Evolutionary conservation across 306 rosid genomes (phyloP).

Genomic region (Gillenia trifoliata): DNA sequence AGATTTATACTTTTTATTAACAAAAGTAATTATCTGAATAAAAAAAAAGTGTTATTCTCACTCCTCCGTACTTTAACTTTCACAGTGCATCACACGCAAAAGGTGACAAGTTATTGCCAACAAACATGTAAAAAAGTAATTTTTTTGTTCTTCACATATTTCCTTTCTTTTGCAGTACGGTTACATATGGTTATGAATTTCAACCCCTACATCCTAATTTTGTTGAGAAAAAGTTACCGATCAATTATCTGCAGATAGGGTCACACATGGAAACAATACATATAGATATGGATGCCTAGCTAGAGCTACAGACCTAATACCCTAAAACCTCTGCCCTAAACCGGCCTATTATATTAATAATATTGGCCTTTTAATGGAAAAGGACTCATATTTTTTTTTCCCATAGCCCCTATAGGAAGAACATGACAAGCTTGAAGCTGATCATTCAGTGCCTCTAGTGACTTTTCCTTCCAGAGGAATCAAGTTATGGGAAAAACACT

Average conservation of each 20-base stretch:
- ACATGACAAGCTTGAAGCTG: background rate
- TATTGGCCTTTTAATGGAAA: no score
- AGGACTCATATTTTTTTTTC: no score
- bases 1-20: no score
- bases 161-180: background rate
- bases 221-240: background rate
- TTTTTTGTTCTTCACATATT: background rate
- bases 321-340: background rate
- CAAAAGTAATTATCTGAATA: background rate
- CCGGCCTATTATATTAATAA: background rate
- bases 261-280: background rate
- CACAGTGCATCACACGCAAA: background rate
- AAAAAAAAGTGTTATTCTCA: background rate
- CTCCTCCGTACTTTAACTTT: background rate
- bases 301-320: background rate
- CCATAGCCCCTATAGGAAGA: background rate
- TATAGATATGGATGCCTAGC: background rate
- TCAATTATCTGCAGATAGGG: background rate
- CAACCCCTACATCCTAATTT: background rate
- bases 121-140: background rate
- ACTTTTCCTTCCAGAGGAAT: no score
- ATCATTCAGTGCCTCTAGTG: background rate
- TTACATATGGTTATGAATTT: background rate
- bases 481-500: background rate
- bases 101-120: no score